Evolutionary conservation across 106 monocot genomes (phyloP).

Genomic region (Platanthera guangdongensis): DNA sequence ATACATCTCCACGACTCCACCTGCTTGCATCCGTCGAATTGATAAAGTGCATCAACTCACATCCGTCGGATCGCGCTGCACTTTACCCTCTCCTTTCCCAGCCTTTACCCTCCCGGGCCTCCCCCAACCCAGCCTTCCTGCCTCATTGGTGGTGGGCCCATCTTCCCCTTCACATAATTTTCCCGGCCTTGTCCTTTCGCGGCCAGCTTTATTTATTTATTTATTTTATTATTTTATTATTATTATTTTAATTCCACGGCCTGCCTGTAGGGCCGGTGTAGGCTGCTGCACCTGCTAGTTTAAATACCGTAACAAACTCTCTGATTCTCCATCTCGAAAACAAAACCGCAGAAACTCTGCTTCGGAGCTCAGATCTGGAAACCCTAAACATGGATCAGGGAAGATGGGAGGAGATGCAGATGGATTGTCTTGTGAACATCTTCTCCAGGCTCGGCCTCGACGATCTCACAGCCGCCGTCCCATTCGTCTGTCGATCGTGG

Average conservation of each 20-base stretch:
- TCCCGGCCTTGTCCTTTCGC: neutral
- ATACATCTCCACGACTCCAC: too few species aligned
- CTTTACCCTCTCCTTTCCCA: too few species aligned
- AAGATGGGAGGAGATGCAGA: conserved; percentile 39
- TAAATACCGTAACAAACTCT: neutral
- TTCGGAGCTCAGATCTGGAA: neutral
- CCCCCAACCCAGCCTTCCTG: too few species aligned
- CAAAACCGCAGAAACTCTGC: too few species aligned
- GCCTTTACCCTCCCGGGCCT: too few species aligned
- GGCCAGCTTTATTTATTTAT: neutral
- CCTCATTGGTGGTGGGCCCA: neutral
- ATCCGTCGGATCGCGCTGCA: too few species aligned
- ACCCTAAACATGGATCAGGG: neutral
- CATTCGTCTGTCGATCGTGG: conserved; percentile 48
- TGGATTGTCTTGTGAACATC: conserved; percentile 38
- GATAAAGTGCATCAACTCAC: too few species aligned
- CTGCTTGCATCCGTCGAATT: too few species aligned
- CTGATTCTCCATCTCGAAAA: neutral
- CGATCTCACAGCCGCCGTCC: conserved; percentile 27
- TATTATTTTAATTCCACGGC: neutral
- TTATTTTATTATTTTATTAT: neutral
- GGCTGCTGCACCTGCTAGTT: neutral
- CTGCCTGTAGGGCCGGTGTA: too few species aligned
- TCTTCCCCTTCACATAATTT: neutral
- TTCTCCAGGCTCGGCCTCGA: conserved; percentile 29